These are phyloP conservation scores for Volvox carteri DNA, from an alignment of 163 green algal genomes.

Conservation along the genomic window DNA sequence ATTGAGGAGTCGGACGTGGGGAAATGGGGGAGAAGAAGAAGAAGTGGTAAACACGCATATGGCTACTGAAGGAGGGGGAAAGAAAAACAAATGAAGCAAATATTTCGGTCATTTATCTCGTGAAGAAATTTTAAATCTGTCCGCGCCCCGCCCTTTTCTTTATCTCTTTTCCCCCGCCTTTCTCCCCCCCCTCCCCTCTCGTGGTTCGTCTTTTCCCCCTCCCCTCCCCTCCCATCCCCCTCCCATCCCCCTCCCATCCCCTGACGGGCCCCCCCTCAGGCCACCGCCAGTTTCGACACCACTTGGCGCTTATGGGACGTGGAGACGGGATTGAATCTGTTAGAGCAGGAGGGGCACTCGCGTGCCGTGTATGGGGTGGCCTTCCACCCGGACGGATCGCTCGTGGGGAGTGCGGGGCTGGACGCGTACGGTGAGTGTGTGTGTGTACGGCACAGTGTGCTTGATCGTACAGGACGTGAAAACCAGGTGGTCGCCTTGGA, in stretches of 20 bases:
- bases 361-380: slow-evolving; percentile 92
- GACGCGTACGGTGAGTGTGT: slow-evolving; percentile 85
- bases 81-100: no score
- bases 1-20: neutral
- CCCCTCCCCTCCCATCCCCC: neutral
- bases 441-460: neutral
- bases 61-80: no score
- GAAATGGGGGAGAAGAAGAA: neutral
- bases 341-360: slow-evolving; percentile 98
- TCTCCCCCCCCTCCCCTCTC: neutral
- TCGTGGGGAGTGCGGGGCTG: slow-evolving; percentile 90
- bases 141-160: no score
- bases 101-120: no score
- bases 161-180: neutral
- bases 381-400: slow-evolving; percentile 94
- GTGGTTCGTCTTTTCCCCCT: neutral
- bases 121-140: no score
- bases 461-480: no score
- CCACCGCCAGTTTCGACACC: slow-evolving; percentile 92
- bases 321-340: slow-evolving; percentile 86
- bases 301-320: slow-evolving; percentile 98
- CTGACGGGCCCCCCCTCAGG: slow-evolving; percentile 56
- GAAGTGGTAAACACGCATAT: neutral
- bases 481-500: no score
- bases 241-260: neutral